Conservation (phyloP, 1,139 yeast genomes). For the Meyerozyma athensensis region DNA sequence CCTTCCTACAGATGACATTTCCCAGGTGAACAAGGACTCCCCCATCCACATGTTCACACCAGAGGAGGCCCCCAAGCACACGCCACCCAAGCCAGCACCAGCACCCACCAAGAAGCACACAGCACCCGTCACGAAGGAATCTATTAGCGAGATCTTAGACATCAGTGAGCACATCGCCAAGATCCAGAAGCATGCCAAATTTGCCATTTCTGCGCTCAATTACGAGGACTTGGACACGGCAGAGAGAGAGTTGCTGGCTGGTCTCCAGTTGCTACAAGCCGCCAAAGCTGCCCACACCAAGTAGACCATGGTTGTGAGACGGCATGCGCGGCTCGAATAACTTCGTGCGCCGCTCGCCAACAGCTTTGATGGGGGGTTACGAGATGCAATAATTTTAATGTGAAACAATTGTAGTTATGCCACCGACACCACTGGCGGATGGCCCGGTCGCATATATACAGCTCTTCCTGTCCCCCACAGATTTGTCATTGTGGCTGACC, state of each 20-base stretch:
- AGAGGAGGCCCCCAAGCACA: constrained; percentile 5
- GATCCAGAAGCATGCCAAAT: constrained; percentile 84
- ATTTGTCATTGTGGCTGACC: not conserved
- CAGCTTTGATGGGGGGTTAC: no score
- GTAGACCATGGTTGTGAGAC: no score
- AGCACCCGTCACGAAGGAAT: constrained; percentile 34
- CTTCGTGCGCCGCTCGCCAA: no score
- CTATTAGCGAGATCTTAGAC: constrained; percentile 48
- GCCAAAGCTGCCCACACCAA: not conserved
- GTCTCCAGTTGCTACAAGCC: constrained; percentile 42
- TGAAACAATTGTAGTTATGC: no score
- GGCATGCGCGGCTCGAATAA: no score
- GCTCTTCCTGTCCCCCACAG: not conserved
- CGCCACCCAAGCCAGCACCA: constrained; percentile 1
- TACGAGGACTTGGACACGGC: constrained; percentile 89
- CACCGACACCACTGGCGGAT: no score
- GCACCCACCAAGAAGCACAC: constrained; percentile 9
- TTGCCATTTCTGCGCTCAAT: constrained; percentile 89
- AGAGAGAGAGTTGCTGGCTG: constrained; percentile 61
- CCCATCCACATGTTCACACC: constrained; percentile 37
- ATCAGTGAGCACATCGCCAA: constrained; percentile 57
- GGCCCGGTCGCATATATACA: not conserved
- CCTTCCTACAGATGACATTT: constrained; percentile 37
- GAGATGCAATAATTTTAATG: no score
- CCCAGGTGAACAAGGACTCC: constrained; percentile 35